A percentile compares a stretch with the other conserved stretches of the same genome.
Evolutionary conservation across 164 flowering plant species (phyloP).

Genomic region (Aristolochia californica): DNA sequence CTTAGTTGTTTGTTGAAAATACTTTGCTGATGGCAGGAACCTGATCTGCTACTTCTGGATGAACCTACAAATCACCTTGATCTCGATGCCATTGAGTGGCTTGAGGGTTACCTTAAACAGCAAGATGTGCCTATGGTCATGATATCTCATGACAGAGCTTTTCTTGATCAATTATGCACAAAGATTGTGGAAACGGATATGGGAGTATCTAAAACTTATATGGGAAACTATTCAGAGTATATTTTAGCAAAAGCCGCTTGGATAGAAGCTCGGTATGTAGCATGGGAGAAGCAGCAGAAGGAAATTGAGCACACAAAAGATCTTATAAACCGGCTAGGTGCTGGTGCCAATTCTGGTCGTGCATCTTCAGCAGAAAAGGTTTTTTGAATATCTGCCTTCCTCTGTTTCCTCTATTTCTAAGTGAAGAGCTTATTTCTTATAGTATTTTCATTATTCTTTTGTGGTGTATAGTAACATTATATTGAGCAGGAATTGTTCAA

Average conservation of each 20-base stretch:
- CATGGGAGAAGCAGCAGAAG: slow-evolving; percentile 99
- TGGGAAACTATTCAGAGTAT: slow-evolving; percentile 86
- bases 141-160: slow-evolving; percentile 98
- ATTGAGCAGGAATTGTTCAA: too few species aligned
- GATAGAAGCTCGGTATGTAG: slow-evolving; percentile 82
- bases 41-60: slow-evolving; percentile 89
- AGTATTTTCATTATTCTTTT: not conserved
- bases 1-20: slow-evolving; percentile 1
- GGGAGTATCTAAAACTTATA: slow-evolving; percentile 88
- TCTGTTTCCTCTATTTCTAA: not conserved
- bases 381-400: slow-evolving; percentile 1
- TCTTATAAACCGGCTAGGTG: slow-evolving; percentile 69
- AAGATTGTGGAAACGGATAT: slow-evolving; percentile 98
- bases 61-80: slow-evolving; percentile 99
- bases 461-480: not conserved
- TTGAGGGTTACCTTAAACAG: slow-evolving; percentile 79
- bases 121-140: slow-evolving; percentile 96
- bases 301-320: slow-evolving; percentile 79
- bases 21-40: slow-evolving; percentile 50
- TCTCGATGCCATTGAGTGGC: slow-evolving; percentile 98
- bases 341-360: slow-evolving; percentile 94
- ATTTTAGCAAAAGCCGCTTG: slow-evolving; percentile 67
- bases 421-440: not conserved
- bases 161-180: slow-evolving; percentile 93
- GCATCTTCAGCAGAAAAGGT: slow-evolving; percentile 99